phyloP scores from a whole-genome alignment of 371 early-diverging fungal species.

The Apophysomyces sp. region DNA sequence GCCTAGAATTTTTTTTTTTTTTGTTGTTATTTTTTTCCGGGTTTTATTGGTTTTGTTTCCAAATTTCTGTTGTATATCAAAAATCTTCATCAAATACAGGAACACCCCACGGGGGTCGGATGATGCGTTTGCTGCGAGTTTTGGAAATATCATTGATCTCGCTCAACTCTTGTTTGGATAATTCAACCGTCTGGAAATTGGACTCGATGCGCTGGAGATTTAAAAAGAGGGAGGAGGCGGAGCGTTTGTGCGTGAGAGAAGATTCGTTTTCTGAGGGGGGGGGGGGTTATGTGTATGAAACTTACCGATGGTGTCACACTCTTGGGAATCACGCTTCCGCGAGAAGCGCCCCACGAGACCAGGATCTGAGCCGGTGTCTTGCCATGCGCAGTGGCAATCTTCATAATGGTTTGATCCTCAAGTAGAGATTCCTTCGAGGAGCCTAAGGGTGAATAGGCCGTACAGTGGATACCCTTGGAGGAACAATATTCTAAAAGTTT shows the following conservation, averaged over 20 bases:
- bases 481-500: slow-evolving; percentile 58
- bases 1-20: not conserved
- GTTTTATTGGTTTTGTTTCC: not conserved
- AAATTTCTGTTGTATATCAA: slow-evolving; percentile 4
- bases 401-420: slow-evolving; percentile 45
- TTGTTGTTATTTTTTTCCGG: not conserved
- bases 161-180: slow-evolving; percentile 38
- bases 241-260: no score
- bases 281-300: not conserved
- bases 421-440: slow-evolving; percentile 42
- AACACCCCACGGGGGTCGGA: slow-evolving; percentile 39
- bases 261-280: not conserved
- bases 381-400: slow-evolving; percentile 62
- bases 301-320: slow-evolving; percentile 44
- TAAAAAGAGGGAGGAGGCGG: no score
- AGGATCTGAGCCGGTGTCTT: slow-evolving; percentile 75
- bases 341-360: slow-evolving; percentile 76
- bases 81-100: slow-evolving; percentile 42
- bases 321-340: slow-evolving; percentile 57
- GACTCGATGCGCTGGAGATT: slow-evolving; percentile 39
- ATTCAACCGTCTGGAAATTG: slow-evolving; percentile 40
- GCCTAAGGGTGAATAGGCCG: slow-evolving; percentile 78
- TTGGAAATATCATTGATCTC: slow-evolving; percentile 41
- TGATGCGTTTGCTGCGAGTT: slow-evolving; percentile 30
- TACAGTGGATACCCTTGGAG: slow-evolving; percentile 56